Evolutionary conservation across 2,329 filamentous ascomycete genomes (phyloP).

Genomic region (Penicillium sp.): DNA sequence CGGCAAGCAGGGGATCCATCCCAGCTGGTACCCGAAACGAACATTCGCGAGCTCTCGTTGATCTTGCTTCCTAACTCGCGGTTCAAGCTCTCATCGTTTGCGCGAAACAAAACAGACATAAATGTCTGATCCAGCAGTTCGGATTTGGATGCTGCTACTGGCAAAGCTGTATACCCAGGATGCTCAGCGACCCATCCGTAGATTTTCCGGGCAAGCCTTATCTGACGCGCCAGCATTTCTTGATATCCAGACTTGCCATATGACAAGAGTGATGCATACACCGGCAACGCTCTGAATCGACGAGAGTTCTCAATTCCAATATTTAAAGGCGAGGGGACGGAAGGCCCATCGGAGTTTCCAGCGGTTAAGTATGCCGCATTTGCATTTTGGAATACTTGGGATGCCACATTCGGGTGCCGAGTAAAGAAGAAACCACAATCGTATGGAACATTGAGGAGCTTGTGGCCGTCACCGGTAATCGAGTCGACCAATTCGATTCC

Average conservation of each 20-base stretch:
- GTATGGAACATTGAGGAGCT: slow-evolving; percentile 92
- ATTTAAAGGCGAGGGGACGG: slow-evolving; percentile 78
- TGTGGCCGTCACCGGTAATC: slow-evolving; percentile 83
- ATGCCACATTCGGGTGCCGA: slow-evolving; percentile 58
- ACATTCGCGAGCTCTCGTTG: slow-evolving; percentile 72
- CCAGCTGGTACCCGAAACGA: slow-evolving; percentile 81
- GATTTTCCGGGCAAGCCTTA: slow-evolving; percentile 67
- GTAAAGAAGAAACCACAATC: slow-evolving; percentile 90
- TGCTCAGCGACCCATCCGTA: slow-evolving; percentile 63
- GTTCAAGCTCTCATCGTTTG: slow-evolving; percentile 66
- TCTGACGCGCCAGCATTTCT: slow-evolving; percentile 70
- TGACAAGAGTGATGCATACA: slow-evolving; percentile 75
- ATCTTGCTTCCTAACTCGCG: slow-evolving; percentile 66
- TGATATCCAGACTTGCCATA: slow-evolving; percentile 70
- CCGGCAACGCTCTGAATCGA: slow-evolving; percentile 84
- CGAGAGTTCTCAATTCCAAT: slow-evolving; percentile 88
- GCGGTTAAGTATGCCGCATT: slow-evolving; percentile 75
- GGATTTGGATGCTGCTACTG: slow-evolving; percentile 42
- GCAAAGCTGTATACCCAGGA: slow-evolving; percentile 66
- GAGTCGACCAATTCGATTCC: slow-evolving; percentile 83
- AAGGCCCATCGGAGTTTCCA: slow-evolving; percentile 33
- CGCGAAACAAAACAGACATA: slow-evolving; percentile 76
- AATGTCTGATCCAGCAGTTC: slow-evolving; percentile 56
- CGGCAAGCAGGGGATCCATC: slow-evolving; percentile 69
- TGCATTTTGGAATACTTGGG: slow-evolving; percentile 73